A percentile compares a stretch with the other conserved stretches of the same genome.
phyloP scores from a whole-genome alignment of 2,329 filamentous ascomycete species.

The Pseudocercospora eumusae region DNA sequence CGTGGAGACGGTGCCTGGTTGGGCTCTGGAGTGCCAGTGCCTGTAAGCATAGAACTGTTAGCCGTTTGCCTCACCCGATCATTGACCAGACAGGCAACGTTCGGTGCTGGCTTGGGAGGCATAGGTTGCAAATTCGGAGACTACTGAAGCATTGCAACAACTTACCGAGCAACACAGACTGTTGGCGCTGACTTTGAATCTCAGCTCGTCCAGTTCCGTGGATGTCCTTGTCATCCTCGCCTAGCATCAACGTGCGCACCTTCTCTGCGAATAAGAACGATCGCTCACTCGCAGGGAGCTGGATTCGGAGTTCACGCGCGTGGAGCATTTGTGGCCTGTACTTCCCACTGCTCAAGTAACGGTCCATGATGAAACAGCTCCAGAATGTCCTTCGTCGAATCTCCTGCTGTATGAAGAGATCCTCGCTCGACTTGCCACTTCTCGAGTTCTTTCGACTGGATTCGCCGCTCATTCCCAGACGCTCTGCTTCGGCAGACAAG shows the following conservation, averaged over 20 bases:
- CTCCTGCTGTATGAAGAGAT: slow-evolving; percentile 61
- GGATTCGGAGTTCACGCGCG: slow-evolving; percentile 62
- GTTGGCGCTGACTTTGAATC: slow-evolving; percentile 50
- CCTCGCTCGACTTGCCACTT: slow-evolving; percentile 29
- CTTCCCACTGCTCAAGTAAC: slow-evolving; percentile 66
- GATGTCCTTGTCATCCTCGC: slow-evolving; percentile 45
- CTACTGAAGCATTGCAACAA: not conserved
- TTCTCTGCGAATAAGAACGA: slow-evolving; percentile 64
- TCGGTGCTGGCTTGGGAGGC: not conserved
- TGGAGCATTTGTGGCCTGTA: slow-evolving; percentile 62
- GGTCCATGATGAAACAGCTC: slow-evolving; percentile 72
- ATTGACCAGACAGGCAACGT: not conserved
- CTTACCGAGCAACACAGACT: slow-evolving; percentile 42
- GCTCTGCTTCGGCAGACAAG: slow-evolving; percentile 43
- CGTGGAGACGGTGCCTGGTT: slow-evolving; percentile 24
- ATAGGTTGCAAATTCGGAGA: not conserved
- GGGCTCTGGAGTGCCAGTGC: slow-evolving; percentile 28
- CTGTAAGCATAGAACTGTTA: not conserved
- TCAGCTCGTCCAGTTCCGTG: slow-evolving; percentile 42
- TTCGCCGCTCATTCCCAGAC: slow-evolving; percentile 38
- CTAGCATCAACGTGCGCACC: slow-evolving; percentile 54
- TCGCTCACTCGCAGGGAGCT: slow-evolving; percentile 67
- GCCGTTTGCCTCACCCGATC: not conserved
- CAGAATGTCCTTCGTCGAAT: slow-evolving; percentile 70
- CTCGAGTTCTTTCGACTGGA: slow-evolving; percentile 31